These are phyloP conservation scores for Botrytis cinerea DNA, from an alignment of 2,329 filamentous ascomycete species.

Conservation along the genomic window DNA sequence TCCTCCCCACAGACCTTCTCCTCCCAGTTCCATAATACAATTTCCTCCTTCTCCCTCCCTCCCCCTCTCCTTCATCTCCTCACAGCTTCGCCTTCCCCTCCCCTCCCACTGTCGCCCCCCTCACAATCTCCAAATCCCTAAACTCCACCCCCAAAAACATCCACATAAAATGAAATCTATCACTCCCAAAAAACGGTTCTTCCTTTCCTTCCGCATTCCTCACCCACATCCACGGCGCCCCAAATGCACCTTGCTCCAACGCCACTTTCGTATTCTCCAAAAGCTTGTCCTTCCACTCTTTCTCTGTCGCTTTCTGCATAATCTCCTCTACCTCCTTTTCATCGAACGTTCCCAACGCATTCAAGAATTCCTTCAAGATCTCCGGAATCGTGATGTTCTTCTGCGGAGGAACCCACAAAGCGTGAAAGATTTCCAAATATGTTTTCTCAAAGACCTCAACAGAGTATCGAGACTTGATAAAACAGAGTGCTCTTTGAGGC, in stretches of 20 bases:
- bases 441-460: conserved; percentile 52
- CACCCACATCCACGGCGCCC: conserved; percentile 75
- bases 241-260: conserved; percentile 69
- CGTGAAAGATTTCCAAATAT: conserved; percentile 57
- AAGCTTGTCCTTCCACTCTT: conserved; percentile 55
- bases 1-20: too few species aligned
- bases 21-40: too few species aligned
- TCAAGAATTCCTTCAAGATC: conserved; percentile 50
- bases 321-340: conserved; percentile 56
- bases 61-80: neutral
- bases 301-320: conserved; percentile 52
- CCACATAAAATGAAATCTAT: conserved; percentile 71
- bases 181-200: conserved; percentile 77
- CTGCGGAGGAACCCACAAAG: conserved; percentile 63
- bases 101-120: conserved; percentile 27
- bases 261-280: conserved; percentile 61
- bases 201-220: conserved; percentile 56
- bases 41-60: neutral
- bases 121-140: conserved; percentile 53
- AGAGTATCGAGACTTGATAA: conserved; percentile 62
- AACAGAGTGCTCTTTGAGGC: conserved; percentile 66
- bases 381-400: conserved; percentile 60
- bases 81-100: conserved; percentile 25
- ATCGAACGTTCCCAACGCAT: conserved; percentile 46
- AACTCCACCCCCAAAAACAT: conserved; percentile 63